These are phyloP conservation scores for Camellia oleifera DNA, from an alignment of 179 eudicot genomes.

Conservation along the genomic window DNA sequence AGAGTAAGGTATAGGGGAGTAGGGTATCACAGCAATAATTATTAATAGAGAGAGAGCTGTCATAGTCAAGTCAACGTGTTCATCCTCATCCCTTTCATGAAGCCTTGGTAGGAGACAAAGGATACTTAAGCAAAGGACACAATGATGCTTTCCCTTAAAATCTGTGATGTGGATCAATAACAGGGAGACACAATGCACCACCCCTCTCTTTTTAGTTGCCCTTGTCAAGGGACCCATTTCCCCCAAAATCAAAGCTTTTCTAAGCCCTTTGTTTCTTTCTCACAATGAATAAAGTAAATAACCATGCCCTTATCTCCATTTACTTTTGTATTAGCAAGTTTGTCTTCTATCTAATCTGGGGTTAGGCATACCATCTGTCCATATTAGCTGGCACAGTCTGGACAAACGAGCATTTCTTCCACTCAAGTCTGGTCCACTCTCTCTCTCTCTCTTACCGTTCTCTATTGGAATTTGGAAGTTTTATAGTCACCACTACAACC, in stretches of 20 bases:
- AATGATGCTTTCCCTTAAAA: neutral
- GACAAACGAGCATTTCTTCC: neutral
- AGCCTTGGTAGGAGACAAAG: neutral
- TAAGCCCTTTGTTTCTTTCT: neutral
- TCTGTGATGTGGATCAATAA: neutral
- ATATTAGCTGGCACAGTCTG: neutral
- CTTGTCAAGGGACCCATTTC: slow-evolving; percentile 5
- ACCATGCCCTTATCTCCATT: neutral
- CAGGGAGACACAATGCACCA: neutral
- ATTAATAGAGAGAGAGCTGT: neutral
- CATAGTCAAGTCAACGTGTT: neutral
- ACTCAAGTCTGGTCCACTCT: slow-evolving; percentile 5
- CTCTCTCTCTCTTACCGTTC: neutral
- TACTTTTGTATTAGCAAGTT: too few species aligned
- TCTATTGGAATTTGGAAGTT: slow-evolving; percentile 11
- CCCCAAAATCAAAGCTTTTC: neutral
- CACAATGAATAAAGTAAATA: neutral
- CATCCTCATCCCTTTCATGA: neutral
- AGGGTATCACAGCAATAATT: neutral
- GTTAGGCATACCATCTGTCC: slow-evolving; percentile 1
- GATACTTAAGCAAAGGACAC: neutral
- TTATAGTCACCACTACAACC: neutral
- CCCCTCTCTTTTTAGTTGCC: neutral
- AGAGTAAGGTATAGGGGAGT: neutral
- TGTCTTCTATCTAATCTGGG: neutral